These are phyloP conservation scores for Vanderwaltozyma yarrowii DNA, from an alignment of 805 yeast genomes.

Conservation along the genomic window DNA sequence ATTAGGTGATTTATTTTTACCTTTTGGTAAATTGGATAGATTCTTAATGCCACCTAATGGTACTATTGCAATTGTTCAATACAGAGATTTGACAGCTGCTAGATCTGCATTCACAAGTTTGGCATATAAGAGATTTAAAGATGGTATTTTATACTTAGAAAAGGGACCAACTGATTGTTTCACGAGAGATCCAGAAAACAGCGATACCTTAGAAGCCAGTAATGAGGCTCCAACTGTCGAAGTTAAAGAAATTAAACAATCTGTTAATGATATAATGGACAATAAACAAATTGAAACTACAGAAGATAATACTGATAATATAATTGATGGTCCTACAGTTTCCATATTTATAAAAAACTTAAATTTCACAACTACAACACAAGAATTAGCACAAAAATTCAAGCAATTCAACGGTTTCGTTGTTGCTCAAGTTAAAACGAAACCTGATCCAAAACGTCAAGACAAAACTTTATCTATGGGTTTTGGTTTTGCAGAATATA, in stretches of 20 bases:
- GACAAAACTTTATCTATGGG: conserved; percentile 85
- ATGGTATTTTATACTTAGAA: conserved; percentile 79
- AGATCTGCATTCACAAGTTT: conserved; percentile 83
- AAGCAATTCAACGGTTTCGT: conserved; percentile 68
- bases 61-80: conserved; percentile 89
- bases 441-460: conserved; percentile 71
- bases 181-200: conserved; percentile 41
- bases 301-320: conserved; percentile 30
- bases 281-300: conserved; percentile 34
- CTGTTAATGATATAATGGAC: conserved; percentile 28
- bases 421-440: conserved; percentile 72
- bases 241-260: conserved; percentile 27
- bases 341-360: conserved; percentile 88
- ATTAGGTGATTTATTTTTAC: conserved; percentile 68
- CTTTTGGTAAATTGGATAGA: conserved; percentile 70
- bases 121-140: conserved; percentile 80
- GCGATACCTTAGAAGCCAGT: conserved; percentile 25
- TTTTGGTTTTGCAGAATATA: conserved; percentile 91
- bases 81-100: conserved; percentile 70
- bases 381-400: conserved; percentile 50
- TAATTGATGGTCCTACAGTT: conserved; percentile 60
- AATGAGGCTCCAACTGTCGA: conserved; percentile 20
- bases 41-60: conserved; percentile 94
- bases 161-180: conserved; percentile 87
- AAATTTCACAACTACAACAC: conserved; percentile 67